Conservation (phyloP, 345 rosid species). For the Populus simonii region DNA sequence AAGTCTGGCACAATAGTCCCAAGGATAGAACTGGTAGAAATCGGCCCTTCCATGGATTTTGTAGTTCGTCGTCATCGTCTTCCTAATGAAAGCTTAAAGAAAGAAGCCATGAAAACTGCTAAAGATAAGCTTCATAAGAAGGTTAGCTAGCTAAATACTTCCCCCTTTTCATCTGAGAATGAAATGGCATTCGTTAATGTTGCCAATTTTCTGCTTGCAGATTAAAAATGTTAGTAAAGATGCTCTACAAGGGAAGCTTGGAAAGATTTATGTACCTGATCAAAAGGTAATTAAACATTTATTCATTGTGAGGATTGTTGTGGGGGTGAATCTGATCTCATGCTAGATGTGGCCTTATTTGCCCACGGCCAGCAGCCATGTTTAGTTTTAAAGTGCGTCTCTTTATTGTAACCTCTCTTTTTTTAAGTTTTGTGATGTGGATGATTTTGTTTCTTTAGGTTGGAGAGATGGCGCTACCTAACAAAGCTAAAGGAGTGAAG, state of each 20-base stretch:
- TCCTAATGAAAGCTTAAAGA: slow-evolving; percentile 70
- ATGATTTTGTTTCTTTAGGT: slow-evolving; percentile 32
- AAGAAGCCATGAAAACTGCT: slow-evolving; percentile 79
- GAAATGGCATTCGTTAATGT: slow-evolving; percentile 9
- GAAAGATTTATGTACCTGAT: slow-evolving; percentile 85
- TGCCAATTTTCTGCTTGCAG: slow-evolving; percentile 32
- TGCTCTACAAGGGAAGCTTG: slow-evolving; percentile 57
- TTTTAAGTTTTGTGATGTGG: neutral
- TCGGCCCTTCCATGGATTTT: slow-evolving; percentile 95
- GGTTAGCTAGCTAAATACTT: slow-evolving; percentile 31
- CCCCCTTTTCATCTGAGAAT: neutral
- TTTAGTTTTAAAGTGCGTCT: no score
- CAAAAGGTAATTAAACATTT: slow-evolving; percentile 59
- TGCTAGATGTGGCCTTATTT: neutral
- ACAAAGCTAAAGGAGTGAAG: slow-evolving; percentile 85
- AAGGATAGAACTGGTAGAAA: slow-evolving; percentile 84
- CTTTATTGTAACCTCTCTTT: neutral
- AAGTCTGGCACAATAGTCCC: slow-evolving; percentile 89
- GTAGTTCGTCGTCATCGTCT: slow-evolving; percentile 86
- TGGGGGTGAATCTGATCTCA: neutral
- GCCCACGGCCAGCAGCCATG: neutral
- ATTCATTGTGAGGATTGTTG: no score
- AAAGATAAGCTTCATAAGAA: slow-evolving; percentile 82
- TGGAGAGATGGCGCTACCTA: slow-evolving; percentile 49
- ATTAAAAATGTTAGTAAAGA: slow-evolving; percentile 68